Evolutionary conservation across 345 rosid genomes (phyloP), one percentile per base, ranked within the genome.

Genomic region (Reutealis trisperma): DNA sequence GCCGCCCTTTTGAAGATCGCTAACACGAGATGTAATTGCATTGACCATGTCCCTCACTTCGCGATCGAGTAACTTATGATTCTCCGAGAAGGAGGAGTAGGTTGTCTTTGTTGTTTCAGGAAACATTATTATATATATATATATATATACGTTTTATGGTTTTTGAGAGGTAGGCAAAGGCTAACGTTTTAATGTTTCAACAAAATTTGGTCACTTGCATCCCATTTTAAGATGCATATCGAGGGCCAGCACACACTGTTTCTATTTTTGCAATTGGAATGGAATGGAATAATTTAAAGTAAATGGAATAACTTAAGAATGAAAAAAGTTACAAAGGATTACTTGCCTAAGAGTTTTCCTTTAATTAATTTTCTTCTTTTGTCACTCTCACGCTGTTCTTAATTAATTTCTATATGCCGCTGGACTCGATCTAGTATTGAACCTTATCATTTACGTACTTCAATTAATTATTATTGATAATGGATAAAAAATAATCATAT

Each of bases 21-120:
- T 51, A 8, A 89, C 34, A 2, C 82, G 83, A 47, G 64, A 75
- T 1, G 90, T 85, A 25, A 91, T 78, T 42, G 90, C 79, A 7
- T 83, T 83, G 75, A 87, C 84, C 90, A 87, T 91, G 85, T 85
- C 87, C 44, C 80, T 74, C 37, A 86, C 78, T 13, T 80, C 89
- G 6, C 77, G 81, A 25, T 88, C 83, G 24, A 84, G 75, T 25
- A 66, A 54, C 25, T 74, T 87, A 8, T 74, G 79, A 68, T 81
- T 75, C 58, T 52, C 51, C 2, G 83, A 60, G 21, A 60, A 44
- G 41, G 63, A 59, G 13, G 47, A 22, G 22, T n/a, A 7, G 32
- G 22, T 55, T 22, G 83, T 77, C 78, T 81, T 81, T 55, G 69
- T 22, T 45, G 79, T 70, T 58, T 85, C 90, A 2, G 77, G 70